phyloP scores from a whole-genome alignment of 139 green algal species.

The Chlamydomonas eustigma region DNA sequence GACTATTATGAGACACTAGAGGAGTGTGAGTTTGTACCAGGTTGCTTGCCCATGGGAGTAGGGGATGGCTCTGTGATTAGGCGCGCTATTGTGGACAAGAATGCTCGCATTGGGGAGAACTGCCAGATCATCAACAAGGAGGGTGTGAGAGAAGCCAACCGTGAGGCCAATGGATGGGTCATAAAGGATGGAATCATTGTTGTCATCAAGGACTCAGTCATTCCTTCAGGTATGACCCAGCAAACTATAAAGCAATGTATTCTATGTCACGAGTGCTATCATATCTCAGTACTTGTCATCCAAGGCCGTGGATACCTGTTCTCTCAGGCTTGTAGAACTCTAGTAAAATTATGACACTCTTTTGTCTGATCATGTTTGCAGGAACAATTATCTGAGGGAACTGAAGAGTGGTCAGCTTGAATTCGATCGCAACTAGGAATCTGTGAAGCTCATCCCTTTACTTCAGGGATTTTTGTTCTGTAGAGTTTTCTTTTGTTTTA shows the following conservation, averaged over 20 bases:
- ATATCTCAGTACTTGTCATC: too few species aligned
- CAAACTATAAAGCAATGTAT: neutral
- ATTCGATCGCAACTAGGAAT: too few species aligned
- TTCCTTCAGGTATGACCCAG: constrained; percentile 48
- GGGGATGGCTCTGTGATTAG: constrained; percentile 63
- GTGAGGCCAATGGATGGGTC: constrained; percentile 86
- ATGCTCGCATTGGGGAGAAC: constrained; percentile 92
- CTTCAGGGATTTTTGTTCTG: too few species aligned
- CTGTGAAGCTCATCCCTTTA: too few species aligned
- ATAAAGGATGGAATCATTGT: constrained; percentile 97
- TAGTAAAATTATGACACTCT: too few species aligned
- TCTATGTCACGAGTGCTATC: too few species aligned
- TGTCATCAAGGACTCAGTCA: constrained; percentile 90
- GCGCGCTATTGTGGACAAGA: constrained; percentile 96
- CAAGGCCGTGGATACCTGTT: too few species aligned
- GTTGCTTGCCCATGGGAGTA: constrained; percentile 93
- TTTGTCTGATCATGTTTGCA: too few species aligned
- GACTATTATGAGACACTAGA: constrained; percentile 97
- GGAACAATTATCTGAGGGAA: too few species aligned
- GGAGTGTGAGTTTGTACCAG: constrained; percentile 62
- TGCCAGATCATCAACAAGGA: constrained; percentile 89
- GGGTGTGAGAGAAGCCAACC: constrained; percentile 69
- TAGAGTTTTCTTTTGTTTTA: too few species aligned
- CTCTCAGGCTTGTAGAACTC: too few species aligned
- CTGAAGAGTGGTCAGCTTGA: too few species aligned